Base-by-base conservation (phyloP, 352 stramenopile genomes). In the Phytophthora pseudosyringae region DNA sequence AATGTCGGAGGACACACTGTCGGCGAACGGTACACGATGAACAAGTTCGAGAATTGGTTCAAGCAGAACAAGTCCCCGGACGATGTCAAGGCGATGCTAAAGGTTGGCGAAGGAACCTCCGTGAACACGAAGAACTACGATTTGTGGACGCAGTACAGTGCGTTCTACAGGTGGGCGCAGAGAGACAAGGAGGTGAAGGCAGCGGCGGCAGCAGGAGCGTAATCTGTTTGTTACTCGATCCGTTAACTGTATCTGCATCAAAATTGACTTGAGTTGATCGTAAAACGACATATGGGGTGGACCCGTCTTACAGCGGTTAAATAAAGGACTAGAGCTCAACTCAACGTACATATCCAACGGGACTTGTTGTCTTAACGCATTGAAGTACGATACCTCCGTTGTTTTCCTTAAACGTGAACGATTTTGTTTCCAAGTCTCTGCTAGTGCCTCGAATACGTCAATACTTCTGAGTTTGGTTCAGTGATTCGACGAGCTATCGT, bases 1-100 rank as follows among this genome's bases (percentile, higher is more conserved):
- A 55, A 68, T 29, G 28, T 68, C 21, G 59, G 52, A 28, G 35
- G 46, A 38, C 26, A 40, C 2, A 63, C 59, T 2, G 3, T 68
- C 43, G 6, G 59, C 13, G 32, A 68, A 28, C 59, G 59, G 2
- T 62, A 68, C 44, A 68, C 35, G 12, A 68, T 68, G 59, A 43
- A 43, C 16, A 68, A 68, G 21, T 68, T 68, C n/a, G 51, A 63
- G 43, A 21, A 40, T 52, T 68, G 59, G 52, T 68, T 68, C 31
- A 62, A 62, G 18, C 59, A 52, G 29, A 63, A 63, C 3, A 68
- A 68, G 41, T 44, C 39, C 8, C 59, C 59, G 3, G 51, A 68
- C 15, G 59, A 63, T 33, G 36, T 67, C 43, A 63, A 67, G 43
- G 43, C 38, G 16, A 50, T 67, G 43, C 51, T 68, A 7, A 68